Percentiles rank a stretch among this genome's conserved stretches.
These are phyloP conservation scores for Euphorbia corollata DNA, from an alignment of 441 rosid genomes.

Conservation along the genomic window DNA sequence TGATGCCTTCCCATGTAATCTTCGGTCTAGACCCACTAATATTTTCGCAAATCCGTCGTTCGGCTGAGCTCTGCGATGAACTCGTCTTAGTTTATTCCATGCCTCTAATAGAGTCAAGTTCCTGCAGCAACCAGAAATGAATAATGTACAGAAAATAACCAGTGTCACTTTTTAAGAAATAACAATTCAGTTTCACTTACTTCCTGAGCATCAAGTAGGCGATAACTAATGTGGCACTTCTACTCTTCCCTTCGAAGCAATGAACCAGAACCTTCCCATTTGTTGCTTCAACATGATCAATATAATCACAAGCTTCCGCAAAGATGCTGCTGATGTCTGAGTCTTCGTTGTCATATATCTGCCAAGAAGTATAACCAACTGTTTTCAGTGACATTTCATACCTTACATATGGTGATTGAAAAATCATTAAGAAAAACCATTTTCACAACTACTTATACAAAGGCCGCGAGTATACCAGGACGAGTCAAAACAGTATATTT, in stretches of 20 bases:
- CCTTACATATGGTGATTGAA: not conserved
- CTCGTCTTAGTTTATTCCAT: constrained; percentile 69
- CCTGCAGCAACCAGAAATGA: constrained; percentile 33
- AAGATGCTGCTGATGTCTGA: constrained; percentile 69
- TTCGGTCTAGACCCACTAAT: constrained; percentile 54
- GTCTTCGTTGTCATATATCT: constrained; percentile 85
- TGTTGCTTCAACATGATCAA: constrained; percentile 66
- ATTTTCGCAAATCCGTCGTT: constrained; percentile 85
- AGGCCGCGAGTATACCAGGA: not conserved
- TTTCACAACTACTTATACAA: not conserved
- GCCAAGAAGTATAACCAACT: constrained; percentile 21
- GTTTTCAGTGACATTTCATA: constrained; percentile 6
- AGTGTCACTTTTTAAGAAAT: not conserved
- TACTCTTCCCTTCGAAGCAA: constrained; percentile 98
- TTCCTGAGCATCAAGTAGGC: constrained; percentile 86
- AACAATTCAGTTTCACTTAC: constrained; percentile 40
- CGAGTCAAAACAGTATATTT: not conserved
- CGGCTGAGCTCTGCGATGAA: constrained; percentile 90
- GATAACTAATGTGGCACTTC: constrained; percentile 86
- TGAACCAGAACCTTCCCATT: constrained; percentile 85
- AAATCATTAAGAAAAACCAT: not conserved
- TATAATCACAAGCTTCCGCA: constrained; percentile 72
- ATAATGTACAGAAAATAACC: not conserved
- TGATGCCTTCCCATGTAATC: constrained; percentile 69
- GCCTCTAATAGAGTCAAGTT: constrained; percentile 64